Evolutionary conservation across 495 filamentous ascomycete genomes (phyloP).

Genomic region (Lepraria neglecta): DNA sequence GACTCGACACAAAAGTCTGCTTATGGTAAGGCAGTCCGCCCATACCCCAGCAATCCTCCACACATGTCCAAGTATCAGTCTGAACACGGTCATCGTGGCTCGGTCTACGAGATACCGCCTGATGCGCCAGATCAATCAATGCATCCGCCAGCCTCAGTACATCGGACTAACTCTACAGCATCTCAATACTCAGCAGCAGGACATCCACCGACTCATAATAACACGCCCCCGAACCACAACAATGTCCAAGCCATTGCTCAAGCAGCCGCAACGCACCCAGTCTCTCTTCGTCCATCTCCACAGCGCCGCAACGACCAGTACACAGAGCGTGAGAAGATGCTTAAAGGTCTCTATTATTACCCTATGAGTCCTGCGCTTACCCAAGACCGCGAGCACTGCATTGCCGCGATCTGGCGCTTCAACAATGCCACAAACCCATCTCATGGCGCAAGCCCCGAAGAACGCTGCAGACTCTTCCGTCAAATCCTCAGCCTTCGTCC

Average conservation of each 20-base stretch:
- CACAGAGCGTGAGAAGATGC: slow-evolving; percentile 92
- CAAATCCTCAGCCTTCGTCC: slow-evolving; percentile 51
- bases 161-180: slow-evolving; percentile 32
- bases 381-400: slow-evolving; percentile 82
- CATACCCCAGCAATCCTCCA: slow-evolving; percentile 30
- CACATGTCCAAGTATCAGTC: slow-evolving; percentile 26
- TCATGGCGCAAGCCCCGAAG: slow-evolving; percentile 65
- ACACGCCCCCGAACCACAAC: slow-evolving; percentile 30
- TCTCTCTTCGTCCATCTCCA: slow-evolving; percentile 35
- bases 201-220: slow-evolving; percentile 26
- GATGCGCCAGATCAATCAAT: slow-evolving; percentile 34
- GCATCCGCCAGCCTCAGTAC: slow-evolving; percentile 38
- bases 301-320: slow-evolving; percentile 38
- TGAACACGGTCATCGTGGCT: slow-evolving; percentile 26
- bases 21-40: slow-evolving; percentile 26
- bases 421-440: slow-evolving; percentile 82
- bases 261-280: slow-evolving; percentile 50
- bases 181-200: slow-evolving; percentile 28
- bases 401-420: slow-evolving; percentile 75
- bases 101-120: slow-evolving; percentile 26
- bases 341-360: slow-evolving; percentile 71
- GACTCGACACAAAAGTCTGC: slow-evolving; percentile 22
- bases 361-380: slow-evolving; percentile 72
- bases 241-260: slow-evolving; percentile 54
- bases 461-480: slow-evolving; percentile 73